phyloP scores from a whole-genome alignment of 2,329 filamentous ascomycete species.

The Venturia aucupariae region DNA sequence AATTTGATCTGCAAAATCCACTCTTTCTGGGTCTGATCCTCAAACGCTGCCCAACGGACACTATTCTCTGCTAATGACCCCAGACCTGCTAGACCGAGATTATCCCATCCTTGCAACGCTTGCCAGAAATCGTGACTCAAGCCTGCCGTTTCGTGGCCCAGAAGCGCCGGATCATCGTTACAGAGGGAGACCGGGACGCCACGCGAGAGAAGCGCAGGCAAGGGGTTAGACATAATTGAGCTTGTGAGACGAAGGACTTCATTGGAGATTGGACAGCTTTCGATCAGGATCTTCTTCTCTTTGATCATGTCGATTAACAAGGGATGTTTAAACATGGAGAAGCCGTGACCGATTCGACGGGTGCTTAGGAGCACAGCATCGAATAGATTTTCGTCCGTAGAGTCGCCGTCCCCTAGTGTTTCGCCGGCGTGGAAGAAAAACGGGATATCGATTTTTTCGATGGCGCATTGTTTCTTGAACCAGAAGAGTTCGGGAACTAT shows the following conservation, averaged over 20 bases:
- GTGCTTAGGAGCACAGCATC: constrained; percentile 83
- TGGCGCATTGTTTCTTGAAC: constrained; percentile 78
- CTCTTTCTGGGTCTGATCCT: constrained; percentile 61
- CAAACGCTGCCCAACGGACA: constrained; percentile 79
- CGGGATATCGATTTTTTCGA: constrained; percentile 71
- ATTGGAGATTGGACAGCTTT: constrained; percentile 86
- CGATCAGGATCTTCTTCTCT: constrained; percentile 77
- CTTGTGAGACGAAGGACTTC: constrained; percentile 73
- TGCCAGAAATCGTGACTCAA: constrained; percentile 95
- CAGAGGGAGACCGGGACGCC: constrained; percentile 77
- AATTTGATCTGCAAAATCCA: constrained; percentile 67
- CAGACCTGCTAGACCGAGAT: constrained; percentile 77
- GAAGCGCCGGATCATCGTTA: constrained; percentile 84
- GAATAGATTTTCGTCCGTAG: constrained; percentile 75
- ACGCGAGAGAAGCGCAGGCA: constrained; percentile 74
- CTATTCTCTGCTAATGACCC: constrained; percentile 88
- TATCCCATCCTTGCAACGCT: constrained; percentile 82
- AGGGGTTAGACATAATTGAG: constrained; percentile 66
- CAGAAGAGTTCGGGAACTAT: constrained; percentile 80
- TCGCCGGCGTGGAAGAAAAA: constrained; percentile 97
- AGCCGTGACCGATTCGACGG: constrained; percentile 80
- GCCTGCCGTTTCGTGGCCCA: constrained; percentile 72
- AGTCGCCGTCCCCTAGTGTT: constrained; percentile 67
- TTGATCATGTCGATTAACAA: constrained; percentile 81
- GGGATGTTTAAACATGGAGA: constrained; percentile 84